A percentile compares a stretch with the other conserved stretches of the same genome.
phyloP scores from a whole-genome alignment of 495 filamentous ascomycete species.

The Elasticomyces elasticus region DNA sequence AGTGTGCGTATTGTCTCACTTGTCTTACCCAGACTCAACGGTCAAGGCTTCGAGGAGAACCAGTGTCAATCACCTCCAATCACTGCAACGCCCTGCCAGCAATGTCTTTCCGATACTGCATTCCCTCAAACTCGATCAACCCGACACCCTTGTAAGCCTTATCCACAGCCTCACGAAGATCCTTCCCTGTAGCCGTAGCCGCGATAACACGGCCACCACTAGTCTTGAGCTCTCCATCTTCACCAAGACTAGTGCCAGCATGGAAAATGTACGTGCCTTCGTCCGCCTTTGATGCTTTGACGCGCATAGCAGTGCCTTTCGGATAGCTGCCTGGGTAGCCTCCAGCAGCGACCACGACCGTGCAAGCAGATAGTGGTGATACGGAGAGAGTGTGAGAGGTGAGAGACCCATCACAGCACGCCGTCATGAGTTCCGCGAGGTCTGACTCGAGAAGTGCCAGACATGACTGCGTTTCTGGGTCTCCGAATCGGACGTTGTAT shows the following conservation, averaged over 20 bases:
- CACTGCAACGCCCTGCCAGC: constrained; percentile 37
- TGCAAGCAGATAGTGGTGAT: constrained; percentile 61
- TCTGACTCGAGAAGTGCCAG: constrained; percentile 81
- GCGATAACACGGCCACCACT: constrained; percentile 88
- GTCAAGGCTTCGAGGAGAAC: too few species aligned
- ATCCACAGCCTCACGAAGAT: constrained; percentile 68
- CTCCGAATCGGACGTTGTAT: constrained; percentile 95
- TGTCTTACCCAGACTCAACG: too few species aligned
- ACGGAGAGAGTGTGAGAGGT: constrained; percentile 59
- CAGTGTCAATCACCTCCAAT: too few species aligned
- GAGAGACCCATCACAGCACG: constrained; percentile 68
- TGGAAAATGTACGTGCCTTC: constrained; percentile 64
- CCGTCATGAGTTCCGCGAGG: constrained; percentile 81
- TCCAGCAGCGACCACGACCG: constrained; percentile 85
- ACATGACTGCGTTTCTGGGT: constrained; percentile 91
- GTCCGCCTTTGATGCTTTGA: constrained; percentile 37
- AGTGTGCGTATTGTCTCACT: too few species aligned
- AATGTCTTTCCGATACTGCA: constrained; percentile 92
- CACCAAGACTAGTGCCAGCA: constrained; percentile 64
- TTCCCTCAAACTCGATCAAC: constrained; percentile 72
- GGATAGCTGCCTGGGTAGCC: constrained; percentile 89
- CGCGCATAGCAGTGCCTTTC: constrained; percentile 67
- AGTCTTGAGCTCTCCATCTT: constrained; percentile 54
- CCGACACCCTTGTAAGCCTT: constrained; percentile 74
- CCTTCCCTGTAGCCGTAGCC: constrained; percentile 62